Evolutionary conservation across 2,329 filamentous ascomycete species (phyloP).

Genomic region (Penicillium sp.): DNA sequence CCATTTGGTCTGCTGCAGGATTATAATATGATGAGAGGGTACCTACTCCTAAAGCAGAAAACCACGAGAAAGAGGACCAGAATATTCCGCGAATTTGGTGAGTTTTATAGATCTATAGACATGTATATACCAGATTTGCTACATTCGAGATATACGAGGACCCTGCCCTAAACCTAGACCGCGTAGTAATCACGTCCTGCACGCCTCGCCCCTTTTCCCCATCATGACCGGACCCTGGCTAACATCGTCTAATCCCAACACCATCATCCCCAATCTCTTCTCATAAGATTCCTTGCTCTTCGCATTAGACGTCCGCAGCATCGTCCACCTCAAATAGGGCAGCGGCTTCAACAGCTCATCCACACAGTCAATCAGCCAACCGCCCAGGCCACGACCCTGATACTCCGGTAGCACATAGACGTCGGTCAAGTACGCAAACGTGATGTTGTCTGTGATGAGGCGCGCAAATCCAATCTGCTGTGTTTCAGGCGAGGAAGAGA

Average conservation of each 20-base stretch:
- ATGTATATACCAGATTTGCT: too few relatives aligned
- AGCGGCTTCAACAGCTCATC: constrained; percentile 53
- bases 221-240: neutral
- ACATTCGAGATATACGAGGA: too few relatives aligned
- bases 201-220: neutral
- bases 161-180: too few relatives aligned
- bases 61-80: too few relatives aligned
- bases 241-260: neutral
- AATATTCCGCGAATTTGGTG: too few relatives aligned
- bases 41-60: too few relatives aligned
- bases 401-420: constrained; percentile 61
- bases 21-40: too few relatives aligned
- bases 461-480: constrained; percentile 59
- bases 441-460: constrained; percentile 66
- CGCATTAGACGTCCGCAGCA: constrained; percentile 36
- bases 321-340: constrained; percentile 56
- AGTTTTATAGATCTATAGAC: too few relatives aligned
- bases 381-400: constrained; percentile 60
- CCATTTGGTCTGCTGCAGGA: too few relatives aligned
- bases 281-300: constrained; percentile 1
- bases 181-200: neutral
- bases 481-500: constrained; percentile 19
- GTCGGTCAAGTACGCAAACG: constrained; percentile 66
- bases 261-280: neutral
- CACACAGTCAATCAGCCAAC: constrained; percentile 61